Percentiles rank a stretch among this genome's conserved stretches.
phyloP scores from a whole-genome alignment of 2,329 filamentous ascomycete genomes.

The Colletotrichum eleusines region DNA sequence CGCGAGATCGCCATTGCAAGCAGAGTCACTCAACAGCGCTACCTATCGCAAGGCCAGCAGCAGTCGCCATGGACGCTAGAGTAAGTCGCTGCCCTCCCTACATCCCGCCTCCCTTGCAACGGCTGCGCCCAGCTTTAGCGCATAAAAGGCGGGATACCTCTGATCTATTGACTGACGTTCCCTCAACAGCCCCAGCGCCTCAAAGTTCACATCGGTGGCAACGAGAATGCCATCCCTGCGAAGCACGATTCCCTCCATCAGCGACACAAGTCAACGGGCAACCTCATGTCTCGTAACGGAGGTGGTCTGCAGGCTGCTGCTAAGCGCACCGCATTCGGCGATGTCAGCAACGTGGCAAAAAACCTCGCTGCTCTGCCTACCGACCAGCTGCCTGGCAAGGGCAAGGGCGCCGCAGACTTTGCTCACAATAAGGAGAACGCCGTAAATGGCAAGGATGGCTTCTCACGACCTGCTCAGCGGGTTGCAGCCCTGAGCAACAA shows the following conservation, averaged over 20 bases:
- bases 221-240: conserved; percentile 75
- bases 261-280: conserved; percentile 83
- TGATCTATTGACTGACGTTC: conserved; percentile 21
- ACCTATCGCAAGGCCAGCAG: conserved; percentile 31
- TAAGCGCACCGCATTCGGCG: conserved; percentile 84
- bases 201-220: conserved; percentile 64
- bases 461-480: conserved; percentile 44
- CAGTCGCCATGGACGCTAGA: conserved; percentile 43
- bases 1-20: conserved; percentile 18
- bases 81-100: conserved; percentile 36
- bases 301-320: conserved; percentile 71
- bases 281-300: conserved; percentile 66
- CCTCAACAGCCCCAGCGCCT: conserved; percentile 54
- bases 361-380: conserved; percentile 43
- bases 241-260: conserved; percentile 77
- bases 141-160: conserved; percentile 6
- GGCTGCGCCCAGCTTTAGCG: neutral
- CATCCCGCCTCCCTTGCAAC: conserved; percentile 25
- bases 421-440: conserved; percentile 47
- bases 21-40: conserved; percentile 33
- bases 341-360: conserved; percentile 79
- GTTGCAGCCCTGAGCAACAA: conserved; percentile 37
- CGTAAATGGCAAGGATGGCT: conserved; percentile 43
- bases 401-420: conserved; percentile 53
- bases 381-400: conserved; percentile 48